Conservation (phyloP, 805 yeast genomes). For the Metschnikowia orientalis region DNA sequence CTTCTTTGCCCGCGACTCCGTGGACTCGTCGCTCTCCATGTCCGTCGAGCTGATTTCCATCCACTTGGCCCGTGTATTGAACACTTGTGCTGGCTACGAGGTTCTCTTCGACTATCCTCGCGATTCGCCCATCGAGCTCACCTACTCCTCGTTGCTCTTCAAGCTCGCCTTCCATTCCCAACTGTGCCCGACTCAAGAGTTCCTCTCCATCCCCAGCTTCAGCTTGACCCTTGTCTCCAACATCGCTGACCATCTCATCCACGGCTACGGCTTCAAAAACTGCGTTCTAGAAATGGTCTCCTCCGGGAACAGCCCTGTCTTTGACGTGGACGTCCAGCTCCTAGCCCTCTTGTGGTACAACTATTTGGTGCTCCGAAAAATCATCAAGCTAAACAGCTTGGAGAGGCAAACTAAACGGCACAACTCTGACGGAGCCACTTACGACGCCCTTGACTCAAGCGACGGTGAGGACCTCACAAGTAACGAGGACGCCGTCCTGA, state of each 20-base stretch:
- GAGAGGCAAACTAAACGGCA: conserved; percentile 4
- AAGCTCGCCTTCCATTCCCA: conserved; percentile 20
- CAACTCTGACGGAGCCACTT: background rate
- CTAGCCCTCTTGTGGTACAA: conserved; percentile 33
- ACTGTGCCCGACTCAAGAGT: conserved; percentile 19
- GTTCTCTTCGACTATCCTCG: conserved; percentile 28
- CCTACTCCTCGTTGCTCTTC: conserved; percentile 31
- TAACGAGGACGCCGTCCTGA: conserved; percentile 3
- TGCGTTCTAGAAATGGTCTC: conserved; percentile 35
- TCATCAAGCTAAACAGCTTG: conserved; percentile 20
- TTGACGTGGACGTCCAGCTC: conserved; percentile 34
- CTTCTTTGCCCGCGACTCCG: conserved; percentile 6
- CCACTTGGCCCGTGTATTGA: conserved; percentile 8
- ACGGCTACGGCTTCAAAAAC: conserved; percentile 34
- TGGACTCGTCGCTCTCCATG: conserved; percentile 3
- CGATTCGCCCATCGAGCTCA: conserved; percentile 33
- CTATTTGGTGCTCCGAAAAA: conserved; percentile 27
- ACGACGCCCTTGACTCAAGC: conserved; percentile 2
- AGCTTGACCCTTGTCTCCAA: conserved; percentile 35
- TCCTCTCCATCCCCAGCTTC: conserved; percentile 33
- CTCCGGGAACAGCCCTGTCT: conserved; percentile 35
- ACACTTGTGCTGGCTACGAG: conserved; percentile 34
- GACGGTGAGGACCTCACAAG: conserved; percentile 12
- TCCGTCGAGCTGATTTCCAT: conserved; percentile 13
- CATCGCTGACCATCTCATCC: conserved; percentile 27